These are phyloP conservation scores for Geotrichum fermentans DNA, from an alignment of 1,139 yeast species.

Conservation along the genomic window DNA sequence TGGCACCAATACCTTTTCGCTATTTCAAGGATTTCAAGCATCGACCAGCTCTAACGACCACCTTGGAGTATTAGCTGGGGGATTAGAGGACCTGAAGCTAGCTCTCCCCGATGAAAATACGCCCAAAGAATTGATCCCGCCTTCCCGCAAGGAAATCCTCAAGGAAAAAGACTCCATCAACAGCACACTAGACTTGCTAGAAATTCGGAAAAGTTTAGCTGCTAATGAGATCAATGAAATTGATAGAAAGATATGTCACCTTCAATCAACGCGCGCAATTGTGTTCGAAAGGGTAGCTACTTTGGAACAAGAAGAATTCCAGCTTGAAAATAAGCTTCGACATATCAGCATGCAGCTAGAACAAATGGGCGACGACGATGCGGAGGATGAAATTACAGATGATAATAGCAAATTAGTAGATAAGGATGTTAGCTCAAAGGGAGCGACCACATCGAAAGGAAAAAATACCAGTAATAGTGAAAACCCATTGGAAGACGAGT, in stretches of 20 bases:
- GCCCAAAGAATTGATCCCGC: constrained; percentile 17
- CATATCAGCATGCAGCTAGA: constrained; percentile 42
- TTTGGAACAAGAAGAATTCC: constrained; percentile 55
- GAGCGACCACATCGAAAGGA: not conserved
- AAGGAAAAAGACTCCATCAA: constrained; percentile 41
- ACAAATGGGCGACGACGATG: constrained; percentile 26
- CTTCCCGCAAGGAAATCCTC: constrained; percentile 33
- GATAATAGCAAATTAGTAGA: not conserved
- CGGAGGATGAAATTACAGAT: constrained; percentile 12
- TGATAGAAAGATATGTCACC: constrained; percentile 50
- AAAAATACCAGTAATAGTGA: not conserved
- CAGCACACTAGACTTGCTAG: constrained; percentile 50
- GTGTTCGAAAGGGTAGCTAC: constrained; percentile 55
- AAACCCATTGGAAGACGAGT: not conserved
- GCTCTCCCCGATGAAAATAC: constrained; percentile 19
- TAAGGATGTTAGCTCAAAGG: not conserved
- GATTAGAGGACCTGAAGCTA: constrained; percentile 10
- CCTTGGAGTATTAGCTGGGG: not conserved
- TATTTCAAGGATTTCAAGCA: constrained; percentile 66
- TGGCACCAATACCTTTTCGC: constrained; percentile 41
- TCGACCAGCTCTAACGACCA: constrained; percentile 27
- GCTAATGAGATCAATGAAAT: constrained; percentile 59
- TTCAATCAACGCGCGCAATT: constrained; percentile 47
- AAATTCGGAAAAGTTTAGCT: constrained; percentile 59
- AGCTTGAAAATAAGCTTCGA: constrained; percentile 45